These are phyloP conservation scores for Lagenidium giganteum DNA, from an alignment of 352 stramenopile species.

Conservation along the genomic window DNA sequence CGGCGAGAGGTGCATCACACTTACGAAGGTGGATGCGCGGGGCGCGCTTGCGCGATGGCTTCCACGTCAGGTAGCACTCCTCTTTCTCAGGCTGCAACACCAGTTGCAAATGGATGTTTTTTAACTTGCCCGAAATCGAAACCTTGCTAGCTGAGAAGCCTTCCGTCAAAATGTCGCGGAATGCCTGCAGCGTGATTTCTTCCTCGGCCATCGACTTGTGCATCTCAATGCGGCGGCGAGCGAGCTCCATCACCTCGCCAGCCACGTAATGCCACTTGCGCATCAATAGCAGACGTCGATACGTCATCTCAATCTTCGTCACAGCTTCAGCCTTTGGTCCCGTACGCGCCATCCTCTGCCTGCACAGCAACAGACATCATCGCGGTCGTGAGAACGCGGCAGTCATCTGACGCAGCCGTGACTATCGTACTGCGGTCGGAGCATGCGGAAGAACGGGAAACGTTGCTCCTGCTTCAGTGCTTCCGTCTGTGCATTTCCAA, in stretches of 20 bases:
- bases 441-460: constrained; percentile 24
- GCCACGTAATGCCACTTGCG: constrained; percentile 35
- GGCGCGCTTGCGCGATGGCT: constrained; percentile 60
- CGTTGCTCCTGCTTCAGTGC: constrained; percentile 36
- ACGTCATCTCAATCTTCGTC: constrained; percentile 17
- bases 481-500: constrained; percentile 24
- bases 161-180: constrained; percentile 36
- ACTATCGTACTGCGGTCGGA: constrained; percentile 24
- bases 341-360: too few relatives aligned
- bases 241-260: constrained; percentile 33
- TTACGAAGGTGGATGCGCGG: constrained; percentile 54
- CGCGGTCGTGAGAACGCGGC: too few relatives aligned
- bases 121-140: constrained; percentile 56
- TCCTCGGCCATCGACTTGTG: constrained; percentile 23
- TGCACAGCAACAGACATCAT: too few relatives aligned
- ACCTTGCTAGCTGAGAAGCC: constrained; percentile 71
- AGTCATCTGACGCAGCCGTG: too few relatives aligned
- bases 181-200: constrained; percentile 40
- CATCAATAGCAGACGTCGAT: constrained; percentile 37
- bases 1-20: too few relatives aligned
- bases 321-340: not conserved
- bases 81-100: constrained; percentile 33
- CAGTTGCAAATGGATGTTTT: constrained; percentile 54
- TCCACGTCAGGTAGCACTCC: constrained; percentile 72
- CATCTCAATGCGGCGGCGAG: constrained; percentile 21